These are phyloP conservation scores for Penicillium capsulatum DNA, from an alignment of 2,329 filamentous ascomycete genomes.

Conservation along the genomic window DNA sequence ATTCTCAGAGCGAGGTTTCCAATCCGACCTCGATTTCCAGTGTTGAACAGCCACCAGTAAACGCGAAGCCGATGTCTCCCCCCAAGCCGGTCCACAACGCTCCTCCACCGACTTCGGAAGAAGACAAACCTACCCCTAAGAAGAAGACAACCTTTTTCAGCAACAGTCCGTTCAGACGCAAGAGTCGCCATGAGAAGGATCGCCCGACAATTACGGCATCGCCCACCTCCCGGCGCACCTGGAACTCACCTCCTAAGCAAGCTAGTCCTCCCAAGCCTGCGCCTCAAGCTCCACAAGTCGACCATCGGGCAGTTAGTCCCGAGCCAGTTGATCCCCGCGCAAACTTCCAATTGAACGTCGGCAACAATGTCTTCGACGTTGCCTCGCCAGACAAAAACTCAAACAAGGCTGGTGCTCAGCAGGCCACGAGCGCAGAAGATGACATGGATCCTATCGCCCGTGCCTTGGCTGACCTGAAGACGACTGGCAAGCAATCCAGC, in stretches of 20 bases:
- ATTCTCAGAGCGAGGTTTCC: conserved; percentile 87
- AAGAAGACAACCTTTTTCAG: conserved; percentile 85
- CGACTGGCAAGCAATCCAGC: conserved; percentile 73
- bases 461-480: conserved; percentile 88
- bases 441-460: conserved; percentile 84
- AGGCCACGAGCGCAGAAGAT: conserved; percentile 48
- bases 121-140: conserved; percentile 65
- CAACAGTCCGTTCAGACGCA: conserved; percentile 85
- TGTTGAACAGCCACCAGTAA: conserved; percentile 62
- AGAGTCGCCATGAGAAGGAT: conserved; percentile 76
- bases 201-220: conserved; percentile 28
- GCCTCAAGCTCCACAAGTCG: conserved; percentile 22
- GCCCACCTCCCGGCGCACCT: conserved; percentile 48
- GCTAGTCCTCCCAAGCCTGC: conserved; percentile 44
- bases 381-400: conserved; percentile 66
- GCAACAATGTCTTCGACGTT: conserved; percentile 93
- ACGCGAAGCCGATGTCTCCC: conserved; percentile 65
- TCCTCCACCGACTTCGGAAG: conserved; percentile 44
- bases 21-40: conserved; percentile 86
- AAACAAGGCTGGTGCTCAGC: conserved; percentile 38
- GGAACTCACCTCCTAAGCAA: conserved; percentile 46
- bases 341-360: conserved; percentile 87
- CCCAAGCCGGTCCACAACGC: conserved; percentile 54
- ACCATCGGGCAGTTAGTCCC: conserved; percentile 54
- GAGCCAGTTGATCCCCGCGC: conserved; percentile 88